Conservation (phyloP, 2,329 filamentous ascomycete genomes). For the Pestalotiopsis fici region DNA sequence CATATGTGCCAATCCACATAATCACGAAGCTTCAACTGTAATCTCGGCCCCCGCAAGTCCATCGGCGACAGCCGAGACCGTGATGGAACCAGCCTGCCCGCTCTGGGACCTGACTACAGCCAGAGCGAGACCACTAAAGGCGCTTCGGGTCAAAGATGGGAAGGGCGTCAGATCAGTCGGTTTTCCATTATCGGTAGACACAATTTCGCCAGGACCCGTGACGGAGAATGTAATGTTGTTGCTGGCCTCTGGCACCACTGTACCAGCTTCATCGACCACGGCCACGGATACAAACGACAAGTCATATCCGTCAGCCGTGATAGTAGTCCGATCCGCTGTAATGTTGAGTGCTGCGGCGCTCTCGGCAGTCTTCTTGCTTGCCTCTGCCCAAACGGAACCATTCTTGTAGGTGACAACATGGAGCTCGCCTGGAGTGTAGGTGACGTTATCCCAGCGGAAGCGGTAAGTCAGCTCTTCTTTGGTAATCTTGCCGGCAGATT, state of each 20-base stretch:
- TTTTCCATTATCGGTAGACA: constrained; percentile 54
- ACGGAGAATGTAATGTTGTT: constrained; percentile 45
- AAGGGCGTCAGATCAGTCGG: constrained; percentile 45
- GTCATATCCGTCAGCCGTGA: constrained; percentile 44
- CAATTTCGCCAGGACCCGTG: constrained; percentile 43
- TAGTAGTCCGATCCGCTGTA: constrained; percentile 38
- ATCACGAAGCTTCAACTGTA: neutral
- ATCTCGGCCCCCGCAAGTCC: constrained; percentile 12
- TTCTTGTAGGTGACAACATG: constrained; percentile 48
- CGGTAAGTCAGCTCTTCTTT: constrained; percentile 41
- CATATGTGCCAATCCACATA: rapidly evolving
- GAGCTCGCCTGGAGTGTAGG: constrained; percentile 48
- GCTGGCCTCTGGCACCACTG: constrained; percentile 42
- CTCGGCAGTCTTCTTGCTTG: constrained; percentile 42
- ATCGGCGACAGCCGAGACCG: neutral
- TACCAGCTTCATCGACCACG: constrained; percentile 44
- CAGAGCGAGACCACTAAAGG: constrained; percentile 41
- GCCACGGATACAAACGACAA: constrained; percentile 46
- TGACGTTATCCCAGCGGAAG: constrained; percentile 53
- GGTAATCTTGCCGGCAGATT: constrained; percentile 41
- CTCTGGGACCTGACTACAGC: constrained; percentile 33
- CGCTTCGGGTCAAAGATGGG: constrained; percentile 37
- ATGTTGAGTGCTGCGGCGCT: constrained; percentile 36
- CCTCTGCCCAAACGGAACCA: constrained; percentile 46
- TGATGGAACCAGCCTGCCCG: neutral